Base-by-base conservation (phyloP, 345 rosid species). In the Brassica incana region DNA sequence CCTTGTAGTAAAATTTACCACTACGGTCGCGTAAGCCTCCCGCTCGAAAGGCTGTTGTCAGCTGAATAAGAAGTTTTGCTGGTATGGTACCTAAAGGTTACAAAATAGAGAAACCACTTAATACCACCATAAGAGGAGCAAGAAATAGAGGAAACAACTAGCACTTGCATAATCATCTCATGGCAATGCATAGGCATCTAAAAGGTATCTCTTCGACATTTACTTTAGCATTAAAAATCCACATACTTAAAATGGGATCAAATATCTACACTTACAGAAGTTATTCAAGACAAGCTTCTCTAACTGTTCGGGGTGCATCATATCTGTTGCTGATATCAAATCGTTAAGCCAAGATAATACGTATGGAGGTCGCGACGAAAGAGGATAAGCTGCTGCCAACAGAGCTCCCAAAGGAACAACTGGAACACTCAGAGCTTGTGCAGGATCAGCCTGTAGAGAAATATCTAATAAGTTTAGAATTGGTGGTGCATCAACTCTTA, bases 291-390 rank as follows among this genome's bases (percentile, higher is more conserved):
- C 85, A 16, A 95, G 98, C 89, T 91, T 95, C 78, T 95, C 84
- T 76, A 95, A 84, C 88, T 89, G 58, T 80, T 93, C 97, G 15
- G 97, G 98, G 85, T 89, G 96, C 99, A 95, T 93, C 99, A 95
- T 95, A 85, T 91, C 98, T 52, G 88, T 84, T 67, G 97, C 88
- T 73, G 99, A 91, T 88, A 95, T 90, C 83, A 91, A 79, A 74
- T 88, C 12, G 78, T 87, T 91, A 75, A 95, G 89, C 99, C 98
- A 95, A 78, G 97, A 86, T 72, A 95, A 85, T 23, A 86, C 89
- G 74, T 91, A 91, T 62, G 97, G 97, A 78, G 99, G 92, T 10
- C 83, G 87, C 14, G 91, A 65, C 2, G 96, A 90, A 82, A 93
- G 93, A 83, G 99, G 98, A 88, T 82, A 90, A 69, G 94, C 89